Conservation (phyloP, 805 yeast species). For the Sugiyamaella qingdaonensis region DNA sequence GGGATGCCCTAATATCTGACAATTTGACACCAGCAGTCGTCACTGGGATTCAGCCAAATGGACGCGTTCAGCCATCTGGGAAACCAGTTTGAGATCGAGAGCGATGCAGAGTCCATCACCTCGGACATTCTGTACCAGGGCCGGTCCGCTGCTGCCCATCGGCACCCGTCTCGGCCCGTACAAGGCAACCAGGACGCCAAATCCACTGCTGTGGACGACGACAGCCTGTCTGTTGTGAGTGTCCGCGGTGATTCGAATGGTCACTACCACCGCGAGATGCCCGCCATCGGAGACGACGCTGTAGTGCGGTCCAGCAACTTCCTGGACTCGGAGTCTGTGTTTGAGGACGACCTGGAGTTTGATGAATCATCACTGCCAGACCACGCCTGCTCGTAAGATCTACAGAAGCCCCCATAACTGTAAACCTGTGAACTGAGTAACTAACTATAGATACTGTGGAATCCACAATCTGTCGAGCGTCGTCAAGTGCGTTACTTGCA, state of each 20-base stretch:
- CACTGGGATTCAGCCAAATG: constrained; percentile 7
- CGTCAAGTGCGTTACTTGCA: constrained; percentile 70
- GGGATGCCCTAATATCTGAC: no score
- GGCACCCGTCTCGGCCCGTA: not conserved
- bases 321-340: constrained; percentile 10
- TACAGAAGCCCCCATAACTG: no score
- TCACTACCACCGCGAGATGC: not conserved
- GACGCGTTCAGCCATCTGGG: constrained; percentile 20
- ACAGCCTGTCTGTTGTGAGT: not conserved
- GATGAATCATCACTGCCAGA: constrained; percentile 34
- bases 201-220: constrained; percentile 16
- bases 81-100: constrained; percentile 14
- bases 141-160: constrained; percentile 11
- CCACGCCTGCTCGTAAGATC: constrained; percentile 43
- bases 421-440: no score
- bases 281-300: not conserved
- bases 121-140: constrained; percentile 28
- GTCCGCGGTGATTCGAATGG: not conserved
- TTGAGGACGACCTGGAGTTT: constrained; percentile 18
- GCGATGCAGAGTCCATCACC: constrained; percentile 28
- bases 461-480: constrained; percentile 59
- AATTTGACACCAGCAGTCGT: no score
- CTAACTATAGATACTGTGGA: constrained; percentile 57
- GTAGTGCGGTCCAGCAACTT: not conserved
- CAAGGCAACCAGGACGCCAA: constrained; percentile 16